A percentile compares a stretch with the other conserved stretches of the same genome.
These are phyloP conservation scores for Dactylonectria estremocensis DNA, from an alignment of 2,329 filamentous ascomycete genomes.

Conservation along the genomic window DNA sequence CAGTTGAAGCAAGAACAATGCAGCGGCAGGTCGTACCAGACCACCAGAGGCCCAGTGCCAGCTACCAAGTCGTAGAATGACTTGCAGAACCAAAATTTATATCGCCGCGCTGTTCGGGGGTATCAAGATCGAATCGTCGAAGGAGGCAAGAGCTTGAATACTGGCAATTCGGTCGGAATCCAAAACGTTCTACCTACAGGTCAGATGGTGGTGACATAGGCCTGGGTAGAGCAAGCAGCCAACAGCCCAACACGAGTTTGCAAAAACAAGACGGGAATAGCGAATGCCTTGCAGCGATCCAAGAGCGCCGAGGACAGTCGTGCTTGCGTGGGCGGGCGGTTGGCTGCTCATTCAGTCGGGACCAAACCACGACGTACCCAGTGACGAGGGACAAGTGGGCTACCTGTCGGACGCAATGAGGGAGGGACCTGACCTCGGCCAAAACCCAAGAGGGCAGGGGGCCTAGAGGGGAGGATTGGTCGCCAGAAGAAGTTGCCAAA, in stretches of 20 bases:
- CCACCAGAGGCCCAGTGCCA: constrained; percentile 26
- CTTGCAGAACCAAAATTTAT: constrained; percentile 31
- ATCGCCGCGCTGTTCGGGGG: constrained; percentile 20
- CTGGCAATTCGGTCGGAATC: constrained; percentile 48
- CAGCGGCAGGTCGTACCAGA: constrained; percentile 32
- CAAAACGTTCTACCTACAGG: constrained; percentile 46
- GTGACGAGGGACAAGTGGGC: constrained; percentile 40
- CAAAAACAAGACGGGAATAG: constrained; percentile 4
- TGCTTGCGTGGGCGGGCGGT: constrained; percentile 10
- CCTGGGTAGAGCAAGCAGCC: constrained; percentile 34
- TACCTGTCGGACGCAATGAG: constrained; percentile 37
- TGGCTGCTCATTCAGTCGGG: constrained; percentile 25
- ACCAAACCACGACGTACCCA: constrained; percentile 46
- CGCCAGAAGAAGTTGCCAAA: constrained; percentile 19
- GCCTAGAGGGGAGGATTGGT: constrained; percentile 26
- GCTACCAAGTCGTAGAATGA: constrained; percentile 31
- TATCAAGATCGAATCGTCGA: constrained; percentile 31
- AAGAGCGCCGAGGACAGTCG: constrained; percentile 8
- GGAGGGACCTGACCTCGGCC: constrained; percentile 29
- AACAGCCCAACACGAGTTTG: constrained; percentile 12
- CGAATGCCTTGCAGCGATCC: constrained; percentile 19
- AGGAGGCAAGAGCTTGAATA: constrained; percentile 27
- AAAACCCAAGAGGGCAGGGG: constrained; percentile 20
- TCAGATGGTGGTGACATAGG: constrained; percentile 44
- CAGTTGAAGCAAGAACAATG: constrained; percentile 43